Conservation (phyloP, 441 rosid species). For the Raphanus hybrid region DNA sequence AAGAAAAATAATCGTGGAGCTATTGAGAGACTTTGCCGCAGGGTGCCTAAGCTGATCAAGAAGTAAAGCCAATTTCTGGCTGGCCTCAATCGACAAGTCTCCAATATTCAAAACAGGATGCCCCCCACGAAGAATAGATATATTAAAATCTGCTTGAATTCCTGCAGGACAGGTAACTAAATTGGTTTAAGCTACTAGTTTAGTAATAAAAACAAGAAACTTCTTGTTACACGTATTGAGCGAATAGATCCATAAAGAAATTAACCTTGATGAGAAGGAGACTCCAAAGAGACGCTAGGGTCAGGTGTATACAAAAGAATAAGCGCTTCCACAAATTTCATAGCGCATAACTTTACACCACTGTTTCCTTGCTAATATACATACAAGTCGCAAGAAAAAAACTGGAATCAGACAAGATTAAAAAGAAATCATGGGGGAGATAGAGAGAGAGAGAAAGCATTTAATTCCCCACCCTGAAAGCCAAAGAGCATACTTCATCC, state of each 20-base stretch:
- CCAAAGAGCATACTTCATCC: conserved; percentile 79
- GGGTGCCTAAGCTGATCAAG: conserved; percentile 98
- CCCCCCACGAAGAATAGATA: conserved; percentile 87
- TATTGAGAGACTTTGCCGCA: conserved; percentile 77
- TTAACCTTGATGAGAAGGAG: conserved; percentile 75
- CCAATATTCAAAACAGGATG: conserved; percentile 90
- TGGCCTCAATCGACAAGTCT: conserved; percentile 94
- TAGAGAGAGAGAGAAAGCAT: conserved; percentile 12
- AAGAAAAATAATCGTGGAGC: conserved; percentile 72
- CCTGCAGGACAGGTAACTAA: conserved; percentile 42
- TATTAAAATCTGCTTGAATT: conserved; percentile 64
- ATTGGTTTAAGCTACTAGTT: conserved; percentile 38
- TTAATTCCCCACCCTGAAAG: conserved; percentile 68
- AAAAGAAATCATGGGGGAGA: conserved; percentile 19
- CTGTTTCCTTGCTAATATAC: conserved; percentile 74
- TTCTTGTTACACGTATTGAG: conserved; percentile 27
- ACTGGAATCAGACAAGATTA: conserved; percentile 43
- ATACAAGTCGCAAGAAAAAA: conserved; percentile 33
- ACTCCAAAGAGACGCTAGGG: conserved; percentile 70
- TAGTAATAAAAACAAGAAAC: conserved; percentile 3
- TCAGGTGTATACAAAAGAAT: conserved; percentile 93
- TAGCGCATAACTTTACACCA: conserved; percentile 77
- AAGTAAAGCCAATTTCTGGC: conserved; percentile 75
- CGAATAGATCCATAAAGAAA: conserved; percentile 13
- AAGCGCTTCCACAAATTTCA: conserved; percentile 92